phyloP scores from a whole-genome alignment of 2,329 filamentous ascomycete species.

The Echinosphaeria canescens region DNA sequence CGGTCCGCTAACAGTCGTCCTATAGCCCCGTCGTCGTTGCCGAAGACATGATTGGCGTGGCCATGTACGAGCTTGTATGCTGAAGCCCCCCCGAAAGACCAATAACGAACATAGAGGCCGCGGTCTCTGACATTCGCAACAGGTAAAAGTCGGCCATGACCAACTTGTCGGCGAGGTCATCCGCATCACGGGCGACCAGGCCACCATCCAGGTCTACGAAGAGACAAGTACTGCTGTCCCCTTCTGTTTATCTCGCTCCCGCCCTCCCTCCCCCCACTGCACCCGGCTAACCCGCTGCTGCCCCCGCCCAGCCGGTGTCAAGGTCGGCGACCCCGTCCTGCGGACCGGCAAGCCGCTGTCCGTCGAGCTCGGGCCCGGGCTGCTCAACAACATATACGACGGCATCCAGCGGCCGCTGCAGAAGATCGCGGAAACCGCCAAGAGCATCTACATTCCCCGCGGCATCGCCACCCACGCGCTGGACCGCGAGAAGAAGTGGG shows the following conservation, averaged over 20 bases:
- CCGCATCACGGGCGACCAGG: conserved; percentile 87
- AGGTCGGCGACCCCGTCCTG: conserved; percentile 77
- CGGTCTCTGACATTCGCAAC: conserved; percentile 5
- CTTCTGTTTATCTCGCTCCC: conserved; percentile 1
- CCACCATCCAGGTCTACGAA: conserved; percentile 97
- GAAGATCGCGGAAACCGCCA: conserved; percentile 53
- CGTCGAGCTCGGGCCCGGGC: conserved; percentile 86
- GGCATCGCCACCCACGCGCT: conserved; percentile 77
- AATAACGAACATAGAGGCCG: too few species aligned
- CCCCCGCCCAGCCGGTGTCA: conserved; percentile 54
- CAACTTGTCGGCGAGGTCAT: conserved; percentile 93
- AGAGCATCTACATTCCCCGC: conserved; percentile 94
- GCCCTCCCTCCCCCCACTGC: neutral
- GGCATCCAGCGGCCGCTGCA: conserved; percentile 92
- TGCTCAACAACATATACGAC: conserved; percentile 99
- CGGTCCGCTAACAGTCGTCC: too few species aligned
- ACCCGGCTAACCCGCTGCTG: conserved; percentile 4
- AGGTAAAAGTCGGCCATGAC: conserved; percentile 87
- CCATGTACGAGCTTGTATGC: conserved; percentile 95
- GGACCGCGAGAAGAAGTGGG: conserved; percentile 86
- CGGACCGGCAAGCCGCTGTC: conserved; percentile 91
- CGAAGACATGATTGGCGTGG: conserved; percentile 96
- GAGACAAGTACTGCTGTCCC: conserved; percentile 69
- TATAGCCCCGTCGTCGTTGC: conserved; percentile 77
- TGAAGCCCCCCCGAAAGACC: neutral